Conservation (phyloP, 192 early-diverging fungal species). For the Podila minutissima region DNA sequence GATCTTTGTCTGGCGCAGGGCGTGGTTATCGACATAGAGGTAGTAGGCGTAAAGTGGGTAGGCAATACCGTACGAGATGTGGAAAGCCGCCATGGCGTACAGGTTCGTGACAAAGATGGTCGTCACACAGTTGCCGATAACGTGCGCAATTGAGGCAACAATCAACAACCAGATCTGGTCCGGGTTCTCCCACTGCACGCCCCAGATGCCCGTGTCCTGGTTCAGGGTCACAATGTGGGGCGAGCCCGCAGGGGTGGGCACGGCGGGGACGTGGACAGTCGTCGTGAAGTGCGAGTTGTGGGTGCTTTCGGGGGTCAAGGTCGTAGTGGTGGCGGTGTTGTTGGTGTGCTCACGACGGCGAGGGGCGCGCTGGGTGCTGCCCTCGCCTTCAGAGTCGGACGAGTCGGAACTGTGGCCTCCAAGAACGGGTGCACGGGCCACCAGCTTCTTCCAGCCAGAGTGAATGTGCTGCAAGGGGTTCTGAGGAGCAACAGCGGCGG, state of each 20-base stretch:
- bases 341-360: background rate
- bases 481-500: background rate
- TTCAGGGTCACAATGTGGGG: constrained; percentile 11
- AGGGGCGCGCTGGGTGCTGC: too few species aligned
- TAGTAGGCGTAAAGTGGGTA: constrained; percentile 52
- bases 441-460: constrained; percentile 25
- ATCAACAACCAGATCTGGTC: constrained; percentile 44
- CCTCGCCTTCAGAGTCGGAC: constrained; percentile 1
- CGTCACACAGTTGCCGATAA: constrained; percentile 55
- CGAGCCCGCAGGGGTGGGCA: constrained; percentile 7
- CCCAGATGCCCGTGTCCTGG: constrained; percentile 33
- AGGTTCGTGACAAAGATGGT: constrained; percentile 41
- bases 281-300: constrained; percentile 1
- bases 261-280: background rate
- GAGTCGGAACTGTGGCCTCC: background rate
- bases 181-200: constrained; percentile 45
- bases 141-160: constrained; percentile 38
- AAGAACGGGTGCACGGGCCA: constrained; percentile 27
- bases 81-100: constrained; percentile 47
- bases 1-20: constrained; percentile 43
- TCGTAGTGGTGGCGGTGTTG: background rate
- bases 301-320: constrained; percentile 12
- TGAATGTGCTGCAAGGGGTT: constrained; percentile 21
- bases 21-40: constrained; percentile 54
- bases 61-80: constrained; percentile 36